phyloP scores from a whole-genome alignment of 78 protist genomes.

The Dictyostelium citrinum region DNA sequence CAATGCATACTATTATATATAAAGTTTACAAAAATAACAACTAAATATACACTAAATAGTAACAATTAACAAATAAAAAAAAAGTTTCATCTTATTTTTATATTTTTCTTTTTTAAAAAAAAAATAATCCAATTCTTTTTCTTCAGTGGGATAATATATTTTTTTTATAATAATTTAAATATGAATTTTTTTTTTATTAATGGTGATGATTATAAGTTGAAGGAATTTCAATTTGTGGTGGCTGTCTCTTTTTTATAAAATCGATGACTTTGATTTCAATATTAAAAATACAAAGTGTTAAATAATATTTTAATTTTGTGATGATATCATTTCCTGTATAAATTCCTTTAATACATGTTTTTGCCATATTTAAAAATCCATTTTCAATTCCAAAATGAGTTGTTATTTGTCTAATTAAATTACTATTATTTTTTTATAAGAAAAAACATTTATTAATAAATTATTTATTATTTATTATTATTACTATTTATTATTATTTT shows the following conservation, averaged over 20 bases:
- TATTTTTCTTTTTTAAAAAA: neutral
- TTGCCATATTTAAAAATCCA: conserved; percentile 68
- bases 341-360: conserved; percentile 64
- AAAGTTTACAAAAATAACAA: neutral
- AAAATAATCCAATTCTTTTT: neutral
- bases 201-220: neutral
- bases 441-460: too few species aligned
- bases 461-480: too few species aligned
- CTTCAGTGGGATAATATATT: too few species aligned
- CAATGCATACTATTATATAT: neutral
- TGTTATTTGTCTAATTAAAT: conserved; percentile 63
- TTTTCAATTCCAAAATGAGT: conserved; percentile 71
- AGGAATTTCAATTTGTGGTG: neutral
- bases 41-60: neutral
- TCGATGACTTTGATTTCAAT: conserved; percentile 8
- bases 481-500: too few species aligned
- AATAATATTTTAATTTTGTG: conserved; percentile 2
- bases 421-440: neutral
- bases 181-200: neutral
- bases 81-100: neutral
- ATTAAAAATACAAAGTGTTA: conserved; percentile 39
- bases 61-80: neutral
- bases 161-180: neutral
- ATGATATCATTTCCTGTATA: conserved; percentile 4
- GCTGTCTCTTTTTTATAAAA: neutral